Evolutionary conservation across 2,329 filamentous ascomycete species (phyloP), one percentile per base, ranked within the genome.

Genomic region (Phialophora chinensis): DNA sequence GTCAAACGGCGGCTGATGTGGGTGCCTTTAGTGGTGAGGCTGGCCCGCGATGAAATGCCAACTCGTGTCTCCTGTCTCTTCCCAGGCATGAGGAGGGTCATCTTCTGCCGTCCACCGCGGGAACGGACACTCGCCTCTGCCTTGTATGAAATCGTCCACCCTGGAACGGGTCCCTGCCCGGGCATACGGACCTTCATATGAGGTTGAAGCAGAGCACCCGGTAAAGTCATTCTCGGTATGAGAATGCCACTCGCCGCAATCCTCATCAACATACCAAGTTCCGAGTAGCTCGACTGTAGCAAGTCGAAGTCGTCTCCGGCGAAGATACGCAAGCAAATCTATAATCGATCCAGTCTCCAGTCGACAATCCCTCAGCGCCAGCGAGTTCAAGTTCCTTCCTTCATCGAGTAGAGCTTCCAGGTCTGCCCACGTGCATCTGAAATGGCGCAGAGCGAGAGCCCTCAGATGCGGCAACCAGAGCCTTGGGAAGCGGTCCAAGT

Each of bases 171-270:
- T 52, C 3, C 69, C 69, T 17, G 42, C 55, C 5, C 25, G 49
- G 3, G 62, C 60, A 50, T 68, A 71, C 8, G 69, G 69, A 4
- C 69, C 69, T 62, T 71, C 69, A 38, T 68, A 71, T 6, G 55
- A 65, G 6, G 49, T 53, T 29, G 59, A 52, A 20, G 31, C 44
- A 23, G 47, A 53, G n/a, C 47, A 44, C 47, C 49, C 17, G 5
- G 29, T 20, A 12, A 38, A 50, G 44, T 66, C 62, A 17, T 31
- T 31, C 27, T 61, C 57, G 17, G 27, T 57, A 20, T 65, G 55
- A 35, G 33, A 54, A 31, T 55, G 53, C 53, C 53, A 55, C 35
- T 55, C 14, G 31, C 66, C 66, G 10, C 33, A 29, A 49, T 67
- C 63, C 49, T 65, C 60, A 42, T 69, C 65, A 12, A 69, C 67